These are phyloP conservation scores for Zarea fungicola DNA, from an alignment of 2,329 filamentous ascomycete species.

Conservation along the genomic window DNA sequence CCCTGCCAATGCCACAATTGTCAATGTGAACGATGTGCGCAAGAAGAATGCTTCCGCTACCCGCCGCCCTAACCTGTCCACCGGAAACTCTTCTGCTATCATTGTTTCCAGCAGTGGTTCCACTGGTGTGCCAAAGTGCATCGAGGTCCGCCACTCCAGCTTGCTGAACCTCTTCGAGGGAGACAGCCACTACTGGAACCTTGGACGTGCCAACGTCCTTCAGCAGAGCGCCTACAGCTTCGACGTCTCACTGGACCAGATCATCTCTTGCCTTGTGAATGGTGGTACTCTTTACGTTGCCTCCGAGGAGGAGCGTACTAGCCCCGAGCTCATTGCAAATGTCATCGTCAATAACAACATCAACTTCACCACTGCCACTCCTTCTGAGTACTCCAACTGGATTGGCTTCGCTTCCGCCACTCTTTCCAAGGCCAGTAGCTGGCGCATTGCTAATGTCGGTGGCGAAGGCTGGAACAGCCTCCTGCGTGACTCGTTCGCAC, in stretches of 20 bases:
- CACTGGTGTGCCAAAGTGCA: conserved; percentile 36
- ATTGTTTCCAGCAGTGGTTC: conserved; percentile 31
- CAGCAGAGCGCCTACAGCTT: conserved; percentile 37
- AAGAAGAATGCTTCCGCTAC: conserved; percentile 1
- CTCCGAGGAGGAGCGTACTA: conserved; percentile 24
- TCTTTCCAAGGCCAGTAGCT: conserved; percentile 15
- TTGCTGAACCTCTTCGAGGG: conserved; percentile 26
- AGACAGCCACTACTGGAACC: conserved; percentile 14
- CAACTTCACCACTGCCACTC: conserved; percentile 33
- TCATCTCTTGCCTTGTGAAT: conserved; percentile 28
- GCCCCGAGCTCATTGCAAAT: conserved; percentile 29
- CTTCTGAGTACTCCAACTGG: conserved; percentile 35
- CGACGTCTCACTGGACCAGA: conserved; percentile 36
- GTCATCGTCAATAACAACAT: conserved; percentile 32
- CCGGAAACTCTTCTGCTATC: conserved; percentile 17
- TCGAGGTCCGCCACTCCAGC: conserved; percentile 27
- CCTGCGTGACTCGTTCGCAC: conserved; percentile 13
- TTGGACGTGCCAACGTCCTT: conserved; percentile 25
- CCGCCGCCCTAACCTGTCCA: conserved; percentile 11
- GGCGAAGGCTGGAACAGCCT: conserved; percentile 16
- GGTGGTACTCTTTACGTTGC: conserved; percentile 34
- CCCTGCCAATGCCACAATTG: conserved; percentile 4
- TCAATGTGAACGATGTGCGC: conserved; percentile 4
- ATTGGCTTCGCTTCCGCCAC: conserved; percentile 18
- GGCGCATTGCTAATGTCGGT: conserved; percentile 16